Evolutionary conservation across 495 filamentous ascomycete species (phyloP).

Genomic region (Rostrohypoxylon terebratum): DNA sequence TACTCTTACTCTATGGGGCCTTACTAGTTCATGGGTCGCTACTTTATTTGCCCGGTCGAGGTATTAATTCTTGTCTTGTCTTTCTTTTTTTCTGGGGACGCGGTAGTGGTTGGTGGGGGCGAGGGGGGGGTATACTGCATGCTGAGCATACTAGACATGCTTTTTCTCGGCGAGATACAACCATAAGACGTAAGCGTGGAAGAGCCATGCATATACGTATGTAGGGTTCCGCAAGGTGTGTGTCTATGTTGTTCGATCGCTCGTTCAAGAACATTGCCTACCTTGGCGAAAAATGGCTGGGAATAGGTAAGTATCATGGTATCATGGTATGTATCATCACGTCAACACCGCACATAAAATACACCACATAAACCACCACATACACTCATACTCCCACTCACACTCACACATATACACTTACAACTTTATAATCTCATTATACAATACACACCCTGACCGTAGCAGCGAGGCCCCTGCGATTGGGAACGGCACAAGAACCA

Average conservation of each 20-base stretch:
- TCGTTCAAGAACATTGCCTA: constrained; percentile 7
- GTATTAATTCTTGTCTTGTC: neutral
- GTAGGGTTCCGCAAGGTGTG: neutral
- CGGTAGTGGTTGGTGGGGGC: constrained; percentile 30
- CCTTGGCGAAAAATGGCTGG: constrained; percentile 11
- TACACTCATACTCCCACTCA: too few species aligned
- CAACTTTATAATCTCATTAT: neutral
- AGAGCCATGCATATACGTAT: constrained; percentile 5
- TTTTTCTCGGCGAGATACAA: constrained; percentile 32
- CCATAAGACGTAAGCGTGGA: constrained; percentile 32
- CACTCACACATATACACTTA: neutral
- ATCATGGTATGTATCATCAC: constrained; percentile 15
- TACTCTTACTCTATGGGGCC: neutral
- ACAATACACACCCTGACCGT: neutral
- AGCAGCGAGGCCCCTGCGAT: constrained; percentile 22
- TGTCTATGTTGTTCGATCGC: constrained; percentile 7
- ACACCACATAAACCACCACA: too few species aligned
- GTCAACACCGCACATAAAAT: constrained; percentile 9
- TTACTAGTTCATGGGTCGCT: constrained; percentile 5
- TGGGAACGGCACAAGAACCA: constrained; percentile 42
- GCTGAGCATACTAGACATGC: neutral
- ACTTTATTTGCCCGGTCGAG: constrained; percentile 8
- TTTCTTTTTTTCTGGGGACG: constrained; percentile 24
- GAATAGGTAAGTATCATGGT: constrained; percentile 9
- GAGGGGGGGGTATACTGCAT: neutral